phyloP scores from a whole-genome alignment of 1,284 basidiomycete species.

The Cerrena zonata region DNA sequence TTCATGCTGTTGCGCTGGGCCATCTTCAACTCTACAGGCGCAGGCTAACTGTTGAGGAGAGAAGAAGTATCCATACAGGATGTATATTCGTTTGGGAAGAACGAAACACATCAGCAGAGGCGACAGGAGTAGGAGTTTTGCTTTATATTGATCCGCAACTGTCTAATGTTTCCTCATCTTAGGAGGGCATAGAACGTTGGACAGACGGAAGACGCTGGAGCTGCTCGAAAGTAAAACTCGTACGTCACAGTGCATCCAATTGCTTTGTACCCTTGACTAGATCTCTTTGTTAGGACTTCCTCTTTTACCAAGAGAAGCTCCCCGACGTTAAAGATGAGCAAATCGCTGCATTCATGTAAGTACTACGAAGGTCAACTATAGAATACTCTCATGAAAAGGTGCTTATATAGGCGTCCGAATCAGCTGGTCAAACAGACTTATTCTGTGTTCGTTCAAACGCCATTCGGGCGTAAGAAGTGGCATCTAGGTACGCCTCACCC shows the following conservation, averaged over 20 bases:
- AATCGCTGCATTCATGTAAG: conserved; percentile 20
- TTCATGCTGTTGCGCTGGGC: conserved; percentile 36
- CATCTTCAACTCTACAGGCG: conserved; percentile 36
- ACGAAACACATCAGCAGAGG: conserved; percentile 32
- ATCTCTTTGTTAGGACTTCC: conserved; percentile 26
- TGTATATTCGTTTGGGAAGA: conserved; percentile 46
- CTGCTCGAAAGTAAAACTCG: conserved; percentile 69
- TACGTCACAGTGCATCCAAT: conserved; percentile 28
- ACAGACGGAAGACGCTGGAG: conserved; percentile 58
- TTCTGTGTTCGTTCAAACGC: conserved; percentile 63
- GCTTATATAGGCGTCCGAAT: conserved; percentile 30
- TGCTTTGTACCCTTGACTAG: background rate
- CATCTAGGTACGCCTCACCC: conserved; percentile 62
- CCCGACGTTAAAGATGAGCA: conserved; percentile 28
- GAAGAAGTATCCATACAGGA: conserved; percentile 37
- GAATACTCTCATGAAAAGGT: background rate
- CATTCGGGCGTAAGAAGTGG: conserved; percentile 65
- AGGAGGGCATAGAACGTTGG: conserved; percentile 69
- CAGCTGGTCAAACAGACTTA: conserved; percentile 74
- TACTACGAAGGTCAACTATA: too few relatives aligned
- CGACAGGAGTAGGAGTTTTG: conserved; percentile 29
- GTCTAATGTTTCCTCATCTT: conserved; percentile 5
- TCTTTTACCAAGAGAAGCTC: conserved; percentile 37
- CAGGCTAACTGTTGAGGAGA: conserved; percentile 39
- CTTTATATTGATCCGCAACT: background rate